Conservation (phyloP, 2,329 filamentous ascomycete genomes). For the Cladosporium colombiae region DNA sequence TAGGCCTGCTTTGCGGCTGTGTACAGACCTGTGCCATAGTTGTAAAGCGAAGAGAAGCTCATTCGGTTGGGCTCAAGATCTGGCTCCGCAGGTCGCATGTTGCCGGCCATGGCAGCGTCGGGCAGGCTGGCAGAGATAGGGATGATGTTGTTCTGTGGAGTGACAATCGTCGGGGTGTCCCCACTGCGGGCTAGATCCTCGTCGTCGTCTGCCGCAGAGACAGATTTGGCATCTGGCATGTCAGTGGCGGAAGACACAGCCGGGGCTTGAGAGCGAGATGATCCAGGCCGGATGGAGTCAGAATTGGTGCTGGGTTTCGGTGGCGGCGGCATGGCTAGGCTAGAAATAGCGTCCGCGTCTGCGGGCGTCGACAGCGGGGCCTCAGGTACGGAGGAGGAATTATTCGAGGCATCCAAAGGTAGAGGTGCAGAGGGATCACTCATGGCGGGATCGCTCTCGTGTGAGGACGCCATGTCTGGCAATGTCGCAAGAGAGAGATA, state of each 20-base stretch:
- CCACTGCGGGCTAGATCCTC: constrained; percentile 6
- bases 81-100: constrained; percentile 30
- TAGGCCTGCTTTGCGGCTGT: constrained; percentile 53
- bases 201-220: background rate
- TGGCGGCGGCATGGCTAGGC: constrained; percentile 19
- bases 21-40: constrained; percentile 61
- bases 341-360: constrained; percentile 9
- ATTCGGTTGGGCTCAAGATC: constrained; percentile 61
- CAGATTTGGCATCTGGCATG: constrained; percentile 7
- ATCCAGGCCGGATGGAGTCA: constrained; percentile 10
- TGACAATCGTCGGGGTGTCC: constrained; percentile 10
- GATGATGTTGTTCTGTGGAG: constrained; percentile 7
- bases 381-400: background rate
- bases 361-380: constrained; percentile 1
- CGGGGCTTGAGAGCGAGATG: background rate
- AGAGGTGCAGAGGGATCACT: background rate
- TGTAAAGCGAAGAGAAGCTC: constrained; percentile 73
- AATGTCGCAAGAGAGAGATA: constrained; percentile 20
- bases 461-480: constrained; percentile 23
- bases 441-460: background rate
- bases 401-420: background rate
- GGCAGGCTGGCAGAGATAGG: constrained; percentile 21
- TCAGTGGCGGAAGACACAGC: background rate
- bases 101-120: constrained; percentile 25
- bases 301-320: constrained; percentile 14